Conservation (phyloP, 2,329 filamentous ascomycete species). For the Didymellaceae sp. region DNA sequence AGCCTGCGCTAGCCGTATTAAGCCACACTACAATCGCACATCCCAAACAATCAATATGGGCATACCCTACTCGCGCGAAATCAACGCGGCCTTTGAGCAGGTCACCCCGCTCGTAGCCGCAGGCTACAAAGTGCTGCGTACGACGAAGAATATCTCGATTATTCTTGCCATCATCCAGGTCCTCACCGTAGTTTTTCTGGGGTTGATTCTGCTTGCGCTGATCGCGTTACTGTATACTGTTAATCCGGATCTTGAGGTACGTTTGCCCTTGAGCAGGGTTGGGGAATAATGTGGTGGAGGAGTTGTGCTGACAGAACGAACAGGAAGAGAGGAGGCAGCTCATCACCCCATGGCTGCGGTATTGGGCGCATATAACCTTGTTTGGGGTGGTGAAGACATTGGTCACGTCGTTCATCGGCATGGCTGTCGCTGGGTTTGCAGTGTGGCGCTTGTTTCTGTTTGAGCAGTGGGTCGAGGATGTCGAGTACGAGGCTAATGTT, state of each 20-base stretch:
- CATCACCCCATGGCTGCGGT: slow-evolving; percentile 53
- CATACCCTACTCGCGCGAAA: slow-evolving; percentile 60
- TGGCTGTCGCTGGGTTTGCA: slow-evolving; percentile 9
- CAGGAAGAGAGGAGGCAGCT: slow-evolving; percentile 48
- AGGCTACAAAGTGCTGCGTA: slow-evolving; percentile 57
- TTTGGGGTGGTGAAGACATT: slow-evolving; percentile 26
- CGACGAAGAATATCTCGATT: slow-evolving; percentile 58
- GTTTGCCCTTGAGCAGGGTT: neutral
- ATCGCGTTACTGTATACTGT: slow-evolving; percentile 53
- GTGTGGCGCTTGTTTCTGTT: slow-evolving; percentile 31
- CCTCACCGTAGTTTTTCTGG: slow-evolving; percentile 52
- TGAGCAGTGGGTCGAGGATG: slow-evolving; percentile 32
- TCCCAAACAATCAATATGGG: slow-evolving; percentile 50
- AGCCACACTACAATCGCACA: neutral
- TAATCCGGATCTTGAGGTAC: slow-evolving; percentile 56
- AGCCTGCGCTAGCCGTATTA: neutral
- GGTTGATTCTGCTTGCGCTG: slow-evolving; percentile 48
- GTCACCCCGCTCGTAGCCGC: slow-evolving; percentile 60
- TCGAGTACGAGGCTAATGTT: slow-evolving; percentile 40
- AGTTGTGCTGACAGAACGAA: no score
- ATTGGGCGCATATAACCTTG: slow-evolving; percentile 34
- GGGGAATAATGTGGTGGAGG: neutral
- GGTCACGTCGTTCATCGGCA: neutral
- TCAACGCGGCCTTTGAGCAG: slow-evolving; percentile 60
- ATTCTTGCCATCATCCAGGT: slow-evolving; percentile 57